Evolutionary conservation across 2,329 filamentous ascomycete genomes (phyloP).

Genomic region (Colletotrichum sojae): DNA sequence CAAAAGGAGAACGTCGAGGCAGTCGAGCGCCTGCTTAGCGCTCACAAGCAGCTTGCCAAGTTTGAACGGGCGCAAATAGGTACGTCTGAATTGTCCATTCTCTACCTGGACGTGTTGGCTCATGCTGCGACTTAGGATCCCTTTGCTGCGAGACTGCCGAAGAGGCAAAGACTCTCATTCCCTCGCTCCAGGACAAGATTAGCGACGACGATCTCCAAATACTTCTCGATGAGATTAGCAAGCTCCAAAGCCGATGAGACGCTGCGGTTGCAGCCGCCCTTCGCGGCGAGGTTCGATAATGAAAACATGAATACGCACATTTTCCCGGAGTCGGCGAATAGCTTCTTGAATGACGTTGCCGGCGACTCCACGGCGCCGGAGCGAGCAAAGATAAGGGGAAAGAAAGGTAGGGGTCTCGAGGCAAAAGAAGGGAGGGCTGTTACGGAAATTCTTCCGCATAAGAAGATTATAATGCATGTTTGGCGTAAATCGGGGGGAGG

Average conservation of each 20-base stretch:
- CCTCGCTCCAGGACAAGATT: conserved; percentile 90
- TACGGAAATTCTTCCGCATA: conserved; percentile 26
- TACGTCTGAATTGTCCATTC: conserved; percentile 55
- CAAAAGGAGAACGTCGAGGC: conserved; percentile 94
- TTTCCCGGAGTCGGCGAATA: too few species aligned
- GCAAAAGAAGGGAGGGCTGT: conserved; percentile 11
- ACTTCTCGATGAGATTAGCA: conserved; percentile 90
- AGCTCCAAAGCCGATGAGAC: conserved; percentile 67
- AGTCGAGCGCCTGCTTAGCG: conserved; percentile 88
- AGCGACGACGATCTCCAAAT: conserved; percentile 89
- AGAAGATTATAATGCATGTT: conserved; percentile 39
- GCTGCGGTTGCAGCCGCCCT: neutral
- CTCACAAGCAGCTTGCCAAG: conserved; percentile 84
- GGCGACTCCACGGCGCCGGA: neutral
- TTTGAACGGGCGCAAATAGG: conserved; percentile 96
- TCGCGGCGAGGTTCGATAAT: too few species aligned
- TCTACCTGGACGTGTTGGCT: neutral
- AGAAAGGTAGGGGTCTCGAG: neutral
- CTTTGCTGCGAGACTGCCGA: conserved; percentile 93
- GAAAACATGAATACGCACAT: too few species aligned
- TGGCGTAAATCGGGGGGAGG: conserved; percentile 39
- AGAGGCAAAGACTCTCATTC: conserved; percentile 96
- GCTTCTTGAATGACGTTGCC: too few species aligned
- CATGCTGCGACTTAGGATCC: conserved; percentile 73
- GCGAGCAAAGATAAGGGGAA: neutral